Evolutionary conservation across 2,329 filamentous ascomycete species (phyloP).

Genomic region (Penicillium crustosum): DNA sequence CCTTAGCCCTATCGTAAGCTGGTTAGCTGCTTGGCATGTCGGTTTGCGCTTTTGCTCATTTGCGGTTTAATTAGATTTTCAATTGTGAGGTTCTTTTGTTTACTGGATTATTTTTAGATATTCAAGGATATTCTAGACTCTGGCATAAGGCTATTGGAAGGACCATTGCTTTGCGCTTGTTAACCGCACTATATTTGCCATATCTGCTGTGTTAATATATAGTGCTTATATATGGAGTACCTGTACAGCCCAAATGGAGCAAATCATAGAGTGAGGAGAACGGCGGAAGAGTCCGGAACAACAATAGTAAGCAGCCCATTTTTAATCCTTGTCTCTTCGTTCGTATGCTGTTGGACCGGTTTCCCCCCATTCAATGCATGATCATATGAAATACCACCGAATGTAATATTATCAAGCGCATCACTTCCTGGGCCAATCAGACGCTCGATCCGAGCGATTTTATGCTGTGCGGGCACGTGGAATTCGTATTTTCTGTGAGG

Average conservation of each 20-base stretch:
- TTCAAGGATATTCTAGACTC: not conserved
- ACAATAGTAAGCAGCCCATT: not conserved
- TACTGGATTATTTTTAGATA: not conserved
- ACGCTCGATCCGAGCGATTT: not conserved
- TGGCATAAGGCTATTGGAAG: not conserved
- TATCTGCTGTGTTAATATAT: not conserved
- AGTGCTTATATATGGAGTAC: not conserved
- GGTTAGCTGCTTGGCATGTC: constrained; percentile 1
- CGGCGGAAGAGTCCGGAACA: constrained; percentile 1
- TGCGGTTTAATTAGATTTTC: not conserved
- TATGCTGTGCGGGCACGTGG: not conserved
- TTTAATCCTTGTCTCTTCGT: not conserved
- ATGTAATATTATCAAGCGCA: constrained; percentile 9
- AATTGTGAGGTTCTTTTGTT: not conserved
- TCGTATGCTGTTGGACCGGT: constrained; percentile 8
- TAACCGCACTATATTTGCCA: not conserved
- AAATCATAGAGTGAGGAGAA: not conserved
- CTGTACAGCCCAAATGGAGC: not conserved
- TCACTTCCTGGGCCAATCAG: constrained; percentile 10
- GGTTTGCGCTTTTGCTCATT: not conserved
- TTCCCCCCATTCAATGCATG: constrained; percentile 18
- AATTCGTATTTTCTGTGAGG: constrained; percentile 9
- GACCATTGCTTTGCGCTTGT: not conserved
- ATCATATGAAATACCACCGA: constrained; percentile 19
- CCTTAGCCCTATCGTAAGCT: not conserved